phyloP scores from a whole-genome alignment of 148 eudicot genomes.

The Vaccinium corymbosum region DNA sequence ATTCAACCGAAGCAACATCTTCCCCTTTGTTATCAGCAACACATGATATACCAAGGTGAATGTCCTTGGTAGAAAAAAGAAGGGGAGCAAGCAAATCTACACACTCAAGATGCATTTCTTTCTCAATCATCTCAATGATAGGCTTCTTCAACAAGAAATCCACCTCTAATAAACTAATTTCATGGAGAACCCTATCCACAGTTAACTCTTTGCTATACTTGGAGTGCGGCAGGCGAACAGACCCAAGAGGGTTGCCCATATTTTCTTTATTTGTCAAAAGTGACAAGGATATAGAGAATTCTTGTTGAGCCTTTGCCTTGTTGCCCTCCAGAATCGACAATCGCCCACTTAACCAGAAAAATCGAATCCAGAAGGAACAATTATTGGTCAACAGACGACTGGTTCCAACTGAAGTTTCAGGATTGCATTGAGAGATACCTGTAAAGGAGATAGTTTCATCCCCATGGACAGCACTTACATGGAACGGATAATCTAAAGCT shows the following conservation, averaged over 20 bases:
- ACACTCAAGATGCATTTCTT: slow-evolving; percentile 63
- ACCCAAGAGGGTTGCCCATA: slow-evolving; percentile 44
- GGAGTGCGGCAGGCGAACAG: slow-evolving; percentile 71
- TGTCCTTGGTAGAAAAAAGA: slow-evolving; percentile 55
- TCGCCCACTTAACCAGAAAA: slow-evolving; percentile 82
- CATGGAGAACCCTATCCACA: slow-evolving; percentile 57
- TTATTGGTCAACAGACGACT: slow-evolving; percentile 43
- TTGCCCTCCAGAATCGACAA: slow-evolving; percentile 68
- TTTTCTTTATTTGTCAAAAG: slow-evolving; percentile 56
- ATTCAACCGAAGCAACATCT: slow-evolving; percentile 58
- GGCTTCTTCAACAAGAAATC: slow-evolving; percentile 65
- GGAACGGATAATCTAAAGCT: slow-evolving; percentile 56
- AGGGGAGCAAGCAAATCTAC: slow-evolving; percentile 67
- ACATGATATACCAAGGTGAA: slow-evolving; percentile 39
- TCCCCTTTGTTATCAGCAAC: slow-evolving; percentile 38
- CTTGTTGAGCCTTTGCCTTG: slow-evolving; percentile 70
- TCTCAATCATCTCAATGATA: slow-evolving; percentile 62
- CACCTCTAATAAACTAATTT: slow-evolving; percentile 72
- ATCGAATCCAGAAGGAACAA: slow-evolving; percentile 78
- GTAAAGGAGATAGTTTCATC: slow-evolving; percentile 23
- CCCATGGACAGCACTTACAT: slow-evolving; percentile 24
- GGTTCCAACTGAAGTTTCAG: slow-evolving; percentile 31
- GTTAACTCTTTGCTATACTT: slow-evolving; percentile 61
- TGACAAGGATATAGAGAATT: slow-evolving; percentile 57
- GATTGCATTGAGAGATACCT: slow-evolving; percentile 27